Evolutionary conservation across 768 basidiomycete genomes (phyloP), one percentile per base, ranked within the genome.

Genomic region (Kwoniella sp.): DNA sequence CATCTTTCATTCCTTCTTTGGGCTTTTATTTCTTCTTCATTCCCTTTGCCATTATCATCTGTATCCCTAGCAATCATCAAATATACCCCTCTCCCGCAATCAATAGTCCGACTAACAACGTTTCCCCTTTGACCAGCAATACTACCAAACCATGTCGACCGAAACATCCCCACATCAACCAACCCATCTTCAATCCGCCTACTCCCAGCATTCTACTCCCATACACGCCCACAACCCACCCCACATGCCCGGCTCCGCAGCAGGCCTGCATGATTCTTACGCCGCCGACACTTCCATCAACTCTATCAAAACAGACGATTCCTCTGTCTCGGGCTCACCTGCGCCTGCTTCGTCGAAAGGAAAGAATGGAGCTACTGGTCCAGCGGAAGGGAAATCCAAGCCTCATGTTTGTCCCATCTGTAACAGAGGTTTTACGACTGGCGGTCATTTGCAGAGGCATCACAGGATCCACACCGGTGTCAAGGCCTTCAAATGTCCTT

Each of bases 391-490:
- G n/a, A 77, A 79, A 55, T 22, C 71, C 19, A 77, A 76, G 58
- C 78, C 77, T 48, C 85, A 92, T 71, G 79, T 88, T 60, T 94
- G 92, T 76, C 69, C 79, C 0, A 86, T 85, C 4, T 94, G 92
- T 80, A 83, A 87, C 2, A 85, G 90, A 48, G 85, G 86, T 0
- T 94, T 94, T 80, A 91, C 90, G 58, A 94, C 92, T 25, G 88
- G 88, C 64, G 92, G 92, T 19, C 92, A 94, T 78, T 85, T 94
- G 21, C 89, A 91, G 0, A 85, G 92, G 51, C 92, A 94, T 76
- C 84, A 88, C n/a, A 83, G 91, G 59, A 88, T 92, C 13, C 92
- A 94, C 81, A 94, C 92, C 17, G 92, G 92, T 44, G 92, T 93
- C 73, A 85, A 90, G 66, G 92, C 93, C 80, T 90, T 93, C 82